Evolutionary conservation across 495 filamentous ascomycete species (phyloP).

Genomic region (Penicillium salamii): DNA sequence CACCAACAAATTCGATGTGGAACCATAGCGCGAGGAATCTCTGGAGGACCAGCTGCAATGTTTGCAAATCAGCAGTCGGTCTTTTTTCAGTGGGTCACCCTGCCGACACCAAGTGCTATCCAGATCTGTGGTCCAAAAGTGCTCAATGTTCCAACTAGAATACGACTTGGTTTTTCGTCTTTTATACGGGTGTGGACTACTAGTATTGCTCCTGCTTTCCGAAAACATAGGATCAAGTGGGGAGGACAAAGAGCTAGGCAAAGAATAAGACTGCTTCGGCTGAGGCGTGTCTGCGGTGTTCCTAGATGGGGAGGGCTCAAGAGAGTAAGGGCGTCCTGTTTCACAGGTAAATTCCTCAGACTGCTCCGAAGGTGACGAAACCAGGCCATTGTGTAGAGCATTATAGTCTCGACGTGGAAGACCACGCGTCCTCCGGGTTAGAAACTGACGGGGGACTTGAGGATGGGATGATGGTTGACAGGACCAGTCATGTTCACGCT

Average conservation of each 20-base stretch:
- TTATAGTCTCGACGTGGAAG: too few species aligned
- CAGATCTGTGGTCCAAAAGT: slow-evolving; percentile 15
- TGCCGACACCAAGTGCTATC: slow-evolving; percentile 13
- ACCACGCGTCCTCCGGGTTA: too few species aligned
- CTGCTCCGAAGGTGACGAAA: too few species aligned
- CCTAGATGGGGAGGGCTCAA: slow-evolving; percentile 5
- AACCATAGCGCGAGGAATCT: slow-evolving; percentile 10
- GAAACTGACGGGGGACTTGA: too few species aligned
- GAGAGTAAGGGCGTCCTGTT: slow-evolving; percentile 14
- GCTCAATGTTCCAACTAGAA: slow-evolving; percentile 12
- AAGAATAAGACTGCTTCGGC: slow-evolving; percentile 12
- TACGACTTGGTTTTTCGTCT: slow-evolving; percentile 15
- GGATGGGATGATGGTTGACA: too few species aligned
- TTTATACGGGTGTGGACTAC: slow-evolving; percentile 11
- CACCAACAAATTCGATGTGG: slow-evolving; percentile 8
- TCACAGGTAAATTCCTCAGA: too few species aligned
- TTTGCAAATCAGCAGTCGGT: slow-evolving; percentile 12
- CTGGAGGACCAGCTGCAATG: slow-evolving; percentile 11
- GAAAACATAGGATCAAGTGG: slow-evolving; percentile 10
- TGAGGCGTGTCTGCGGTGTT: slow-evolving; percentile 2
- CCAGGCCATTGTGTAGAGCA: too few species aligned
- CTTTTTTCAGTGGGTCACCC: slow-evolving; percentile 11
- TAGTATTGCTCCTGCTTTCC: slow-evolving; percentile 11
- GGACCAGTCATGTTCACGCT: too few species aligned
- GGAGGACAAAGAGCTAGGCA: slow-evolving; percentile 8